Conservation (phyloP, 305 asterid species). For the Petunia hybrid region DNA sequence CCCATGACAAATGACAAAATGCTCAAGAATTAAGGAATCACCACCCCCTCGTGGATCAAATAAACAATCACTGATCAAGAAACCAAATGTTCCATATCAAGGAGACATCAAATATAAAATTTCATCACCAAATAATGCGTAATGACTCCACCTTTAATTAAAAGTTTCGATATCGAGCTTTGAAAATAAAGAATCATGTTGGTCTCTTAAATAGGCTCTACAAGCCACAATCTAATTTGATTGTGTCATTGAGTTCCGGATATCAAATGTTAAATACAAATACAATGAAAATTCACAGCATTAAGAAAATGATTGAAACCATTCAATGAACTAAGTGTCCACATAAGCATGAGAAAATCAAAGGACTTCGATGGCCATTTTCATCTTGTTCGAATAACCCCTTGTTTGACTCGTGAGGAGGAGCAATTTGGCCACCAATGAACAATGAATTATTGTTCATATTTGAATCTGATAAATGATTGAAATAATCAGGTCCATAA, state of each 20-base stretch:
- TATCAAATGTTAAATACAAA: no score
- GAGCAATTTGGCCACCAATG: slow-evolving; percentile 54
- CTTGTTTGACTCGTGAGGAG: slow-evolving; percentile 49
- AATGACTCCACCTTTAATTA: no score
- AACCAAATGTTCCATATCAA: slow-evolving; percentile 1
- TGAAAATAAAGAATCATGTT: no score
- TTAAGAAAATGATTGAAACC: background rate
- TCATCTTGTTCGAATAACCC: slow-evolving; percentile 47
- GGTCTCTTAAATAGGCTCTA: background rate
- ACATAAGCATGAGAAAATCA: slow-evolving; percentile 64
- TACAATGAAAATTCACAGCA: slow-evolving; percentile 1
- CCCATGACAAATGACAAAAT: background rate
- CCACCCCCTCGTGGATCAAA: background rate
- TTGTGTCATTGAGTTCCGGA: background rate
- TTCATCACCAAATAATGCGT: no score
- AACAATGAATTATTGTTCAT: slow-evolving; percentile 46
- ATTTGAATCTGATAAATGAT: slow-evolving; percentile 38
- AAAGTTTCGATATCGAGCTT: no score
- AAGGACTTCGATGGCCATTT: slow-evolving; percentile 50
- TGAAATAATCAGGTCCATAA: slow-evolving; percentile 55
- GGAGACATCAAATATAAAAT: background rate
- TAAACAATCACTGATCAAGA: background rate
- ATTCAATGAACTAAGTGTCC: slow-evolving; percentile 53
- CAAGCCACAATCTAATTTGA: background rate
- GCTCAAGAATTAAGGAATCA: slow-evolving; percentile 11